phyloP scores from a whole-genome alignment of 179 eudicot species.

The Beta corolliflora region DNA sequence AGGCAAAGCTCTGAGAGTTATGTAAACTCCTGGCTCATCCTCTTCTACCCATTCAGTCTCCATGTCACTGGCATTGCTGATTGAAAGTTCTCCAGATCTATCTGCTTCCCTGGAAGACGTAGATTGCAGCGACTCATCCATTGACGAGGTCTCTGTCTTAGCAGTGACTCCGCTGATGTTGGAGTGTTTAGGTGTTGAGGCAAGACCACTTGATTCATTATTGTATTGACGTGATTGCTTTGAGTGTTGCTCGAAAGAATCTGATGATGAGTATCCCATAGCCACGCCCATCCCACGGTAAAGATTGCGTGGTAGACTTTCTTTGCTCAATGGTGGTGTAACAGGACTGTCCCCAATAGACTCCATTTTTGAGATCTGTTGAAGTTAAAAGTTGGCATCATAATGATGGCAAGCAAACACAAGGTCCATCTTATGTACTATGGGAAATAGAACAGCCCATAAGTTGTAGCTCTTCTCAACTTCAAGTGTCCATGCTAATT shows the following conservation, averaged over 20 bases:
- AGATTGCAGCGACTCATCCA: conserved; percentile 70
- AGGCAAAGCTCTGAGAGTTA: conserved; percentile 78
- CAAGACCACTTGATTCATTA: conserved; percentile 56
- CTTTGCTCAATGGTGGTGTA: conserved; percentile 75
- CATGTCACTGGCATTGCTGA: conserved; percentile 83
- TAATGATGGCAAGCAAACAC: neutral
- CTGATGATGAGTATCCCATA: conserved; percentile 81
- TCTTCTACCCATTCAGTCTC: conserved; percentile 95
- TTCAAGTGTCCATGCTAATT: neutral
- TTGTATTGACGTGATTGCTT: conserved; percentile 50
- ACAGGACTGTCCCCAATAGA: conserved; percentile 60
- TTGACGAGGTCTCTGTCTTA: conserved; percentile 75
- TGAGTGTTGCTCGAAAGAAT: conserved; percentile 72
- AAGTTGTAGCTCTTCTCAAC: neutral
- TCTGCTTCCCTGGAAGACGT: conserved; percentile 88
- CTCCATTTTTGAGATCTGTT: conserved; percentile 63
- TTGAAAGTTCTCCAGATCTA: conserved; percentile 81
- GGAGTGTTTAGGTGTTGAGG: conserved; percentile 81
- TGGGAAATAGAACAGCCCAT: no score
- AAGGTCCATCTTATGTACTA: neutral
- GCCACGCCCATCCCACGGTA: conserved; percentile 46
- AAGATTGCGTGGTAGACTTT: conserved; percentile 67
- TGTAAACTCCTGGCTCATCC: conserved; percentile 93
- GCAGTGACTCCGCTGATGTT: conserved; percentile 72
- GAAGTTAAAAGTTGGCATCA: conserved; percentile 15